A percentile compares a stretch with the other conserved stretches of the same genome.
Conservation (phyloP, 1,284 basidiomycete genomes). For the Irpex lacteus region DNA sequence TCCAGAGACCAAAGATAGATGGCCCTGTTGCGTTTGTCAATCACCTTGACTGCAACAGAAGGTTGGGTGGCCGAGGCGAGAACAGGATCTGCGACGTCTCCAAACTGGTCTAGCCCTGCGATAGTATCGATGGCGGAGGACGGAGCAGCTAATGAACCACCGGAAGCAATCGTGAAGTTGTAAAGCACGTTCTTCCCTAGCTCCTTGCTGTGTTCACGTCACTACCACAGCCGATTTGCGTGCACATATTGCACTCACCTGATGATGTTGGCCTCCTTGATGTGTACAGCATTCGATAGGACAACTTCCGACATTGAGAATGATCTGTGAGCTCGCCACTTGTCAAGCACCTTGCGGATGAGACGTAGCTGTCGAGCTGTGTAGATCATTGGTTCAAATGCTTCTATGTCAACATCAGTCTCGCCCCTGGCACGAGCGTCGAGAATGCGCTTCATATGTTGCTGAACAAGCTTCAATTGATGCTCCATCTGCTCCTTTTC, state of each 20-base stretch:
- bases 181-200: slow-evolving; percentile 85
- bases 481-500: slow-evolving; percentile 92
- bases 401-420: slow-evolving; percentile 53
- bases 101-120: slow-evolving; percentile 87
- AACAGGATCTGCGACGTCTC: slow-evolving; percentile 84
- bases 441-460: slow-evolving; percentile 80
- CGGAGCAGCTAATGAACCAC: slow-evolving; percentile 77
- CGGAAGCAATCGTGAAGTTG: slow-evolving; percentile 89
- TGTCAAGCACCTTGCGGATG: slow-evolving; percentile 76
- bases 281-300: slow-evolving; percentile 79
- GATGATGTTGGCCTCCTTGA: slow-evolving; percentile 95
- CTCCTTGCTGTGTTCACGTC: slow-evolving; percentile 59
- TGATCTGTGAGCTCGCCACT: slow-evolving; percentile 81
- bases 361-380: slow-evolving; percentile 77
- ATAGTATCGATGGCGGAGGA: slow-evolving; percentile 84
- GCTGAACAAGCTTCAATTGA: slow-evolving; percentile 77
- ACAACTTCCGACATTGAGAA: slow-evolving; percentile 93
- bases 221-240: slow-evolving; percentile 6
- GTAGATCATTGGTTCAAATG: slow-evolving; percentile 79
- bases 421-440: slow-evolving; percentile 79
- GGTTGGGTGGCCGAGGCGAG: slow-evolving; percentile 74
- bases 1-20: slow-evolving; percentile 92
- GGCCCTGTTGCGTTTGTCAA: slow-evolving; percentile 83
- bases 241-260: slow-evolving; percentile 49
- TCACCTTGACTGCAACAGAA: slow-evolving; percentile 85